A percentile compares a stretch with the other conserved stretches of the same genome.
Conservation (phyloP, 2,329 filamentous ascomycete genomes). For the Passalora sequoiae region DNA sequence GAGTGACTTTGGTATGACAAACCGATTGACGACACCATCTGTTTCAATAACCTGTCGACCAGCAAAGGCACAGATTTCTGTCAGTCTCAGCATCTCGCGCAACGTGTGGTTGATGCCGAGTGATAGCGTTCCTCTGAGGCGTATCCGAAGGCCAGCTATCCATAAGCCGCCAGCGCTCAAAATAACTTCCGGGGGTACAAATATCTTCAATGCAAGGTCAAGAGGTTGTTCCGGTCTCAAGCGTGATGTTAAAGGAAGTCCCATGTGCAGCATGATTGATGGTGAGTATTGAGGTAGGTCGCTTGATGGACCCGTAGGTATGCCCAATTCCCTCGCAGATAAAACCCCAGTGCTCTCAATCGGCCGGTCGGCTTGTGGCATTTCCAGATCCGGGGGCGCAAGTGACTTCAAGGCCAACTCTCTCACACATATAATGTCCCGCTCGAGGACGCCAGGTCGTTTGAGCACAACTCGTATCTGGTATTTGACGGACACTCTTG, state of each 20-base stretch:
- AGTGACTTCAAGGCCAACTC: constrained; percentile 1
- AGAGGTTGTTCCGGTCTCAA: background rate
- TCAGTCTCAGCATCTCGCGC: background rate
- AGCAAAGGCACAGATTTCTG: constrained; percentile 1
- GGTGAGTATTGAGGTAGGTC: constrained; percentile 1
- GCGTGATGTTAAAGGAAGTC: background rate
- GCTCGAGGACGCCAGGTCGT: background rate
- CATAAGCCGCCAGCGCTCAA: background rate
- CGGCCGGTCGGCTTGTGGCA: background rate
- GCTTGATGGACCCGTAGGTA: background rate
- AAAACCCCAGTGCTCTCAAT: background rate
- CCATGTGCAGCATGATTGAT: constrained; percentile 1
- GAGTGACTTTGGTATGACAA: background rate
- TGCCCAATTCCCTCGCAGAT: background rate
- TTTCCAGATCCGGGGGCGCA: background rate
- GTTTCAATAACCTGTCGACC: background rate
- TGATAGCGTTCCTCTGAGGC: background rate
- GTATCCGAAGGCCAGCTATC: background rate
- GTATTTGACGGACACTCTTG: background rate
- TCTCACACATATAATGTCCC: background rate
- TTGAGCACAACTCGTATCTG: background rate
- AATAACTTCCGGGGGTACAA: constrained; percentile 1
- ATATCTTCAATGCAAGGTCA: background rate
- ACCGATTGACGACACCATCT: background rate
- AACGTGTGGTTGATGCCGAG: background rate